Base-by-base conservation (phyloP, 2,329 filamentous ascomycete species). In the Cercospora zeina region DNA sequence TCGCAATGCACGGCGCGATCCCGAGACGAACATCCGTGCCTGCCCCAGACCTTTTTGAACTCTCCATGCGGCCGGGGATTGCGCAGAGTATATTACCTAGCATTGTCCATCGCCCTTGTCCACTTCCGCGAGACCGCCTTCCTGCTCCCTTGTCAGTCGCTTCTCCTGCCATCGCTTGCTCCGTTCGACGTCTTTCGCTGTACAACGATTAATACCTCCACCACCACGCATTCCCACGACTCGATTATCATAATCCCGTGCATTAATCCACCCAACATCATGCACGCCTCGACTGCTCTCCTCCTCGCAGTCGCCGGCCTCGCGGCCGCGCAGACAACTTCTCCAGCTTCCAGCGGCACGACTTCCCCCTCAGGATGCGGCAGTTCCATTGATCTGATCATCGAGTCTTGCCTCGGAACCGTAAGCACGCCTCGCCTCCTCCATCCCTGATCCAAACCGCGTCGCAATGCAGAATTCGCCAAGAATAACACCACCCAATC, bases 231-330 rank as follows among this genome's bases (percentile, higher is more conserved):
- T 36, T 37, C 47, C 24, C 42, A 30, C 19, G 24, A 51, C 36
- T 30, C 31, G 42, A 61, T 30, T 31, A 19, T 14, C 54, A 57
- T 27, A 14, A 47, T 36, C 21, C 60, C 49, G 33, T 33, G 16
- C 24, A 42, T 21, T 36, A 16, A 11, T 33, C 34, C 45, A 56
- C 42, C 53, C n/a, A 13, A 67, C 50, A 36, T n/a, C 21, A 68
- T 68, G 66, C 66, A 65, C 63, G 61, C 61, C 36, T 64, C 62
- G 13, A 21, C 62, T 51, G 47, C 57, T 33, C n/a, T 65, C 63
- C n/a, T 72, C 62, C 65, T 76, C 55, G 73, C 75, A 47, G 76
- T 71, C 55, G 70, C 77, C 47, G 69, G 75, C 71, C 61, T 80
- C 56, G 77, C 74, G 21, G 75, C 75, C 64, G 77, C 77, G 21